These are phyloP conservation scores for Pyrenophora tritici-repentis DNA, from an alignment of 2,329 filamentous ascomycete genomes.

Conservation along the genomic window DNA sequence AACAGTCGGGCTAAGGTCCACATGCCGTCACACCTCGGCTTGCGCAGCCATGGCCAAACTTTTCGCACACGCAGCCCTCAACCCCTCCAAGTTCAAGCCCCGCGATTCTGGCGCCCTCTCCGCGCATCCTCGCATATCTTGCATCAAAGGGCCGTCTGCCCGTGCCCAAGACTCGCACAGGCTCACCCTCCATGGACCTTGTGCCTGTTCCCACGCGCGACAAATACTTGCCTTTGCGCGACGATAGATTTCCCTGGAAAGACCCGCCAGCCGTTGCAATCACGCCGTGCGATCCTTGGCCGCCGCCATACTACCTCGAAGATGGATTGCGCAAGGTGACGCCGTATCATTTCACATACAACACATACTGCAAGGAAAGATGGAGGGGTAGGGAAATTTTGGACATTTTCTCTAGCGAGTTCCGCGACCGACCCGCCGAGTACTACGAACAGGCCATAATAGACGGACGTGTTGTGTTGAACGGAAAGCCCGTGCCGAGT, in stretches of 20 bases:
- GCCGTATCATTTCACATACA: conserved; percentile 93
- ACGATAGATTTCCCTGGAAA: conserved; percentile 47
- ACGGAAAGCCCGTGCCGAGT: conserved; percentile 70
- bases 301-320: conserved; percentile 79
- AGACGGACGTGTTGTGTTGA: conserved; percentile 76
- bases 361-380: conserved; percentile 90
- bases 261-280: conserved; percentile 56
- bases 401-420: conserved; percentile 89
- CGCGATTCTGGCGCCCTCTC: conserved; percentile 55
- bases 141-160: conserved; percentile 53
- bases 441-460: conserved; percentile 87
- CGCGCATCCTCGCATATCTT: conserved; percentile 58
- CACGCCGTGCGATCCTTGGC: conserved; percentile 60
- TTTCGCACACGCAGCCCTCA: conserved; percentile 6
- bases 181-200: conserved; percentile 53
- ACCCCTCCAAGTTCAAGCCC: conserved; percentile 12
- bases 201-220: conserved; percentile 37
- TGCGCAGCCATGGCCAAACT: background rate
- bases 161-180: conserved; percentile 18
- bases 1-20: background rate
- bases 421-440: conserved; percentile 80
- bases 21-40: conserved; percentile 8
- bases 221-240: conserved; percentile 35
- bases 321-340: conserved; percentile 79
- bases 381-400: conserved; percentile 83